Conservation (phyloP, 2,329 filamentous ascomycete species). For the Epichloe sylvatica region DNA sequence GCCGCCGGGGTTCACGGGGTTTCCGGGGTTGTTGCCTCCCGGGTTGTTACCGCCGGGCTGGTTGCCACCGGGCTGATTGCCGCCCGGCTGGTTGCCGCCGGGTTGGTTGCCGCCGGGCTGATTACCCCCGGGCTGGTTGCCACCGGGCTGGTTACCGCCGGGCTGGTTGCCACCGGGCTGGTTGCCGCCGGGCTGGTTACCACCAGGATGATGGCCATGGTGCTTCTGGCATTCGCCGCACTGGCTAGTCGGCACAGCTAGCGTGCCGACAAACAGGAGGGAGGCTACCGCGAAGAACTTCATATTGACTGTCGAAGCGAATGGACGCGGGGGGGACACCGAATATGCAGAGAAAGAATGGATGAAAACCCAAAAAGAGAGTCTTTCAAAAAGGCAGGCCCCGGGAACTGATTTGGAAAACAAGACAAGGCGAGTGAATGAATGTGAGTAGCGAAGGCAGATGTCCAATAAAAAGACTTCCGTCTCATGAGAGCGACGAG, state of each 20-base stretch:
- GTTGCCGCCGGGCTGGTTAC: neutral
- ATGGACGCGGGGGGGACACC: neutral
- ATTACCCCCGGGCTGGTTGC: neutral
- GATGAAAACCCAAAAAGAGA: neutral
- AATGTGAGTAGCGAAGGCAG: neutral
- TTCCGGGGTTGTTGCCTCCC: neutral
- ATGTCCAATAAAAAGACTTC: neutral
- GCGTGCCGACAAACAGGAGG: slow-evolving; percentile 7
- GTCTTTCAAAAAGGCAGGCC: neutral
- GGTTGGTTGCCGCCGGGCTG: neutral
- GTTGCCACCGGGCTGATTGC: neutral
- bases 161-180: neutral
- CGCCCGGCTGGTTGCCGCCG: neutral
- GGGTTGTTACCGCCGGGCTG: slow-evolving; percentile 1
- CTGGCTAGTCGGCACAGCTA: slow-evolving; percentile 8
- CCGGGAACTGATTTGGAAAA: neutral
- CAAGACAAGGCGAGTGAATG: neutral
- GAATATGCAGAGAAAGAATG: neutral
- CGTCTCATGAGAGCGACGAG: neutral
- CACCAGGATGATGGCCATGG: neutral
- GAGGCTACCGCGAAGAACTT: slow-evolving; percentile 7
- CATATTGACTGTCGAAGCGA: slow-evolving; percentile 4
- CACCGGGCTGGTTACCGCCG: neutral
- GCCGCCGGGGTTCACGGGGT: neutral
- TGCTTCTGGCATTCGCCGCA: slow-evolving; percentile 1